These are phyloP conservation scores for Meira nashicola DNA, from an alignment of 1,284 basidiomycete genomes.

Conservation along the genomic window DNA sequence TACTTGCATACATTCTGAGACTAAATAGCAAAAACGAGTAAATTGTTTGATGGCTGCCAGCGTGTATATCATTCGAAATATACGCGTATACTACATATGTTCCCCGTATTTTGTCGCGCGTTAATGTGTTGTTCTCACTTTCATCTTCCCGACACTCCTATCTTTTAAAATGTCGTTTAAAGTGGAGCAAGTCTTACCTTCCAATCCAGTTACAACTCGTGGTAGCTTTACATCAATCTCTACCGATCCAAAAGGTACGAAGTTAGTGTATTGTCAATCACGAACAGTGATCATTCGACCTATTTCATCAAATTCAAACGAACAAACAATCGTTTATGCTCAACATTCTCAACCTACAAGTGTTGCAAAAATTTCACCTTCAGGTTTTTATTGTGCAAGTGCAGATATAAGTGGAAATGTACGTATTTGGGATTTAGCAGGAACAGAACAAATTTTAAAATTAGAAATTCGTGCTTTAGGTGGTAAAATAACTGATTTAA, in stretches of 20 bases:
- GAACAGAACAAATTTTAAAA: constrained; percentile 82
- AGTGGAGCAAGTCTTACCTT: constrained; percentile 4
- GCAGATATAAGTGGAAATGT: constrained; percentile 54
- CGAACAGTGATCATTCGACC: constrained; percentile 62
- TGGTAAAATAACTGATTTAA: constrained; percentile 83
- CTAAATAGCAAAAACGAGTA: too few relatives aligned
- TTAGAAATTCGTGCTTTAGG: constrained; percentile 64
- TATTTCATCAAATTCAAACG: constrained; percentile 50
- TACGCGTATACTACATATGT: too few relatives aligned
- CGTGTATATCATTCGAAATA: too few relatives aligned
- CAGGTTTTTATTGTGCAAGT: constrained; percentile 91
- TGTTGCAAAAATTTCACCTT: constrained; percentile 85
- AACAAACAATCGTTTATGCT: constrained; percentile 59
- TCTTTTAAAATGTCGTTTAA: constrained; percentile 6
- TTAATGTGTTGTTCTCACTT: not conserved
- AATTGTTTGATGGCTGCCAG: too few relatives aligned
- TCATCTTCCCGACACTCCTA: not conserved
- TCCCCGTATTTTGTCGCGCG: too few relatives aligned
- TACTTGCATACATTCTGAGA: too few relatives aligned
- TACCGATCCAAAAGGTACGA: constrained; percentile 67
- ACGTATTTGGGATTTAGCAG: constrained; percentile 86
- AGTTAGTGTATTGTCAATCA: constrained; percentile 80
- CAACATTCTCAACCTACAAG: constrained; percentile 80
- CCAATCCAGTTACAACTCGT: constrained; percentile 55
- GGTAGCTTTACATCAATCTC: constrained; percentile 76